Evolutionary conservation across 2,329 filamentous ascomycete species (phyloP), one percentile per base, ranked within the genome.

Genomic region (Sclerotinia borealis): DNA sequence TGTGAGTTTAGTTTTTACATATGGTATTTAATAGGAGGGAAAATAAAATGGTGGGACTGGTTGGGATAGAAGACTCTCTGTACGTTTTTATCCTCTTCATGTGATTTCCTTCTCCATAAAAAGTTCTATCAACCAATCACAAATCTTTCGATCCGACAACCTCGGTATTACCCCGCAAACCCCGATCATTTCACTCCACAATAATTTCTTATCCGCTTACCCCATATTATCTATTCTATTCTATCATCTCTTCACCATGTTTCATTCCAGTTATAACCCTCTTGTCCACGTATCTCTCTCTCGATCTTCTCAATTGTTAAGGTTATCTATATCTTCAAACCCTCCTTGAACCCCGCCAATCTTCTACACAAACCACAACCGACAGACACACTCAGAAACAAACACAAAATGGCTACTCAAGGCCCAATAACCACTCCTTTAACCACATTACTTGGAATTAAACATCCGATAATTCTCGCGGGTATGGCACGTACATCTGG

Each of bases 401-500:
- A 34, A 31, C n/a, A 45, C 58, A 49, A 55, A 29, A 62, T 62
- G 60, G 36, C 60, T 7, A 22, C 50, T 10, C 37, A 62, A 50
- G 34, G 67, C 45, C 71, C 69, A 45, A 88, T 95, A 71, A 85
- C 84, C 64, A 96, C 92, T 13, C 90, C 91, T 2, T 83, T 96
- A 43, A 93, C 89, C 68, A 81, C 81, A 61, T 86, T 97, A 59
- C 84, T 97, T 59, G 85, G 86, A 29, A 96, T 97, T 77, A 81
- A 88, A 69, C 92, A 97, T 78, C 93, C 93, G 47, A 88, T 98
- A 76, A 80, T 97, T 69, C 90, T 97, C 25, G 93, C 93, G 39
- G 93, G 93, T 72, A 98, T 98, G 93, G 93, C 93, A 2, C 86
- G 90, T 66, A 91, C 90, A 11, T 93, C 90, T 0, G 88, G 89